Conservation (phyloP, 768 basidiomycete species). For the Boletellus emodensis region DNA sequence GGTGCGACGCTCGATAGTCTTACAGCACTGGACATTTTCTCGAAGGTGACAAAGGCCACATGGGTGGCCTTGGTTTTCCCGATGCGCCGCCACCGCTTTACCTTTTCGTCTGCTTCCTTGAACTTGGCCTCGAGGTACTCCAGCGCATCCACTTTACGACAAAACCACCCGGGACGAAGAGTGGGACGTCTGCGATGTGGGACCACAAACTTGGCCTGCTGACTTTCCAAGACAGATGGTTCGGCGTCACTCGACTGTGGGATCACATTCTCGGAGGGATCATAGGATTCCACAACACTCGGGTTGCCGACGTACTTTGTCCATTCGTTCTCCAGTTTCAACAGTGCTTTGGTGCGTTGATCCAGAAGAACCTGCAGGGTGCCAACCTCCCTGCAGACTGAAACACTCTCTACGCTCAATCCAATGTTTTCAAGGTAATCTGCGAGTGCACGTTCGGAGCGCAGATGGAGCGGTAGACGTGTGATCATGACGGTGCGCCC, state of each 20-base stretch:
- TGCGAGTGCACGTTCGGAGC: slow-evolving; percentile 79
- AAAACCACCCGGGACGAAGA: slow-evolving; percentile 70
- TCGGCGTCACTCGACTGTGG: slow-evolving; percentile 48
- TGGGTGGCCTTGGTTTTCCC: slow-evolving; percentile 81
- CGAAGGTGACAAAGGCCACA: slow-evolving; percentile 93
- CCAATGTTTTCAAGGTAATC: slow-evolving; percentile 93
- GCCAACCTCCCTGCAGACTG: slow-evolving; percentile 79
- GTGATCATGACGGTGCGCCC: slow-evolving; percentile 91
- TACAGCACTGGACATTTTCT: slow-evolving; percentile 91
- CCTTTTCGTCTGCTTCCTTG: slow-evolving; percentile 75
- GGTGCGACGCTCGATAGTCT: slow-evolving; percentile 20
- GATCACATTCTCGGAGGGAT: slow-evolving; percentile 58
- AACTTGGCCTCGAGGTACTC: slow-evolving; percentile 83
- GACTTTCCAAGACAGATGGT: slow-evolving; percentile 48
- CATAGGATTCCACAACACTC: slow-evolving; percentile 76
- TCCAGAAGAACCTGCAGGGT: slow-evolving; percentile 71
- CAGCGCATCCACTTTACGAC: slow-evolving; percentile 77
- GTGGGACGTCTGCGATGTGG: slow-evolving; percentile 77
- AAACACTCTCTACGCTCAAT: slow-evolving; percentile 88
- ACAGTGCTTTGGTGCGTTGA: slow-evolving; percentile 71
- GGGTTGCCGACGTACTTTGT: slow-evolving; percentile 92
- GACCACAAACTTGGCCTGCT: slow-evolving; percentile 57
- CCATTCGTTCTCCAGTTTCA: slow-evolving; percentile 83
- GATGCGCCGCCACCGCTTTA: slow-evolving; percentile 63
- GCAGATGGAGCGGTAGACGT: slow-evolving; percentile 77